Percentiles rank a stretch among this genome's conserved stretches.
Evolutionary conservation across 75 land plant genomes (phyloP).

Genomic region (Pinus taeda): DNA sequence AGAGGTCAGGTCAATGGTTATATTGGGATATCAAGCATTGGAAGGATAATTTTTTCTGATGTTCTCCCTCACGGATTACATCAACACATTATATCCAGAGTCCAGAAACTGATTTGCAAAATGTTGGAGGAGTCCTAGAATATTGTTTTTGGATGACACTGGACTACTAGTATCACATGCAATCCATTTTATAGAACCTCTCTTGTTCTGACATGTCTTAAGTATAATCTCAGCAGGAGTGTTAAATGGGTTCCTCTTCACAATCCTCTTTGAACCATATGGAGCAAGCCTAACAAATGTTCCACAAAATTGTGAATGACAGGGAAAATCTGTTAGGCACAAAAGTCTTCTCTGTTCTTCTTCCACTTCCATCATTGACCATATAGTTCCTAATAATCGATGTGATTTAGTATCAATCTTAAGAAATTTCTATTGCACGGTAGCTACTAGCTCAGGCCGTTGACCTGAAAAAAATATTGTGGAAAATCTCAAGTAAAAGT

Average conservation of each 20-base stretch:
- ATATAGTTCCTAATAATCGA: slow-evolving; percentile 38
- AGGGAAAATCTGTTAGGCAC: slow-evolving; percentile 29
- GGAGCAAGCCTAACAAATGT: no score
- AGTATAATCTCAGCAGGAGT: no score
- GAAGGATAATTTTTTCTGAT: slow-evolving; percentile 68
- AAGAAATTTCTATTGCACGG: slow-evolving; percentile 12
- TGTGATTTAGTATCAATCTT: slow-evolving; percentile 39
- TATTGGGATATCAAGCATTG: background rate
- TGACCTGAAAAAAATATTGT: slow-evolving; percentile 59
- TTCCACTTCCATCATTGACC: slow-evolving; percentile 64
- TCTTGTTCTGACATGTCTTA: no score
- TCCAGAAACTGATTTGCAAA: no score
- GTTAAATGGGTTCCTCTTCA: no score
- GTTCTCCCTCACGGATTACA: slow-evolving; percentile 44
- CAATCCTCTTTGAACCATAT: no score
- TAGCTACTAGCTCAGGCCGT: slow-evolving; percentile 67
- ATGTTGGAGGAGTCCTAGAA: slow-evolving; percentile 49
- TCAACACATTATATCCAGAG: no score
- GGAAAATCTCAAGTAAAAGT: no score
- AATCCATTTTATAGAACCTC: no score
- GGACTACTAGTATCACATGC: no score
- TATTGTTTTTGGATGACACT: slow-evolving; percentile 22
- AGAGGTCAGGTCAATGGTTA: no score
- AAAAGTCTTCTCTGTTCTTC: slow-evolving; percentile 45
- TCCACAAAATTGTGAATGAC: slow-evolving; percentile 18